Conservation (phyloP, 768 basidiomycete species). For the Heimioporus sp. region DNA sequence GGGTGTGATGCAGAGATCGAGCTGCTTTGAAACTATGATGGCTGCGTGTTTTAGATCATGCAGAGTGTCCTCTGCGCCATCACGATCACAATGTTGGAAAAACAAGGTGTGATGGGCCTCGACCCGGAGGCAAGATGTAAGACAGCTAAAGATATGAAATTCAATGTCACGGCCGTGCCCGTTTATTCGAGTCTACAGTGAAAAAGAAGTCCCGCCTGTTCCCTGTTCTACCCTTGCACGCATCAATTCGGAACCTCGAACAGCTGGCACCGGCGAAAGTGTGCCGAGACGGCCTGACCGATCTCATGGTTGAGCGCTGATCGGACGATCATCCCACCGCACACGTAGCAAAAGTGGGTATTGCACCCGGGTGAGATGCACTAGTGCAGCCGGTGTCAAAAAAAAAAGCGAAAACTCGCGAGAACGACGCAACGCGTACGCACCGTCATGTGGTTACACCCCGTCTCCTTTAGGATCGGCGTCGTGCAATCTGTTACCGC, state of each 20-base stretch:
- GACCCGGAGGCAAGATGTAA: too few relatives aligned
- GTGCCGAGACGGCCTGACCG: constrained; percentile 24
- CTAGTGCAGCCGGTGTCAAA: constrained; percentile 24
- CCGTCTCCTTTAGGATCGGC: constrained; percentile 48
- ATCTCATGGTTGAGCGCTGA: constrained; percentile 36
- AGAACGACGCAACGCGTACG: neutral
- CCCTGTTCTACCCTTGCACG: too few relatives aligned
- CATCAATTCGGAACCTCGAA: constrained; percentile 34
- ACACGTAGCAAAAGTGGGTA: constrained; percentile 55
- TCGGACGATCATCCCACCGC: constrained; percentile 46
- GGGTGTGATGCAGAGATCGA: too few relatives aligned
- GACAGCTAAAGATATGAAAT: too few relatives aligned
- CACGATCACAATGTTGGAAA: too few relatives aligned
- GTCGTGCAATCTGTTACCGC: constrained; percentile 39
- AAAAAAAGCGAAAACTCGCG: neutral
- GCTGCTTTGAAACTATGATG: too few relatives aligned
- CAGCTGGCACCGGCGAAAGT: constrained; percentile 34
- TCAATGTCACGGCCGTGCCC: too few relatives aligned
- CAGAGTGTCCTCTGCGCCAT: too few relatives aligned
- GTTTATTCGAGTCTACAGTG: too few relatives aligned
- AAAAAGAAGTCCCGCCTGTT: too few relatives aligned
- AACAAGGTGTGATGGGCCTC: too few relatives aligned
- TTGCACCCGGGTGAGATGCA: constrained; percentile 60
- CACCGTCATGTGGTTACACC: constrained; percentile 62
- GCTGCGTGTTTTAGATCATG: too few relatives aligned